Conservation (phyloP, 345 rosid genomes). For the Syzygium oleosum region DNA sequence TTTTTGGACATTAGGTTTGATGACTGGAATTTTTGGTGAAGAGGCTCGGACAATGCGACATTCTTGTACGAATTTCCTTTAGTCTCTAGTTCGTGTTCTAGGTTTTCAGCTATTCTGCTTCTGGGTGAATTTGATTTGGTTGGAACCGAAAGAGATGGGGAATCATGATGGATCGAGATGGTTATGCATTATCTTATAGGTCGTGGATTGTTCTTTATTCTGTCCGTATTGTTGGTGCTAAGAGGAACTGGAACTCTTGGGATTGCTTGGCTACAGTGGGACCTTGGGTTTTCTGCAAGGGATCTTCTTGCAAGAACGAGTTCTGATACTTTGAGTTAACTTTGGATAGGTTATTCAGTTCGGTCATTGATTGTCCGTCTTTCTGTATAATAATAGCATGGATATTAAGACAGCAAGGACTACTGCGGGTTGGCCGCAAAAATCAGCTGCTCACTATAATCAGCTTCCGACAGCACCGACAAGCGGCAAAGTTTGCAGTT, state of each 20-base stretch:
- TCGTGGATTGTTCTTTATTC: too few relatives aligned
- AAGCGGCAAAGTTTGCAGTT: neutral
- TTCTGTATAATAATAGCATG: neutral
- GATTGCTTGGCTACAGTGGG: neutral
- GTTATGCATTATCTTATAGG: neutral
- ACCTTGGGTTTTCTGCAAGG: neutral
- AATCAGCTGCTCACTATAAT: neutral
- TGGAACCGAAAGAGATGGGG: neutral
- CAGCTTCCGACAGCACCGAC: neutral
- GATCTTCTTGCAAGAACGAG: neutral
- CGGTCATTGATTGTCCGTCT: neutral
- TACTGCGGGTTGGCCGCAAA: neutral
- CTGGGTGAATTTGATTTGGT: neutral
- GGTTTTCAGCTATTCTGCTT: neutral
- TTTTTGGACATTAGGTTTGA: neutral
- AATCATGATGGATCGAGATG: neutral
- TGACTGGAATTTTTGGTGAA: neutral
- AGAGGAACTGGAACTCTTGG: neutral
- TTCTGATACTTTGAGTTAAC: neutral
- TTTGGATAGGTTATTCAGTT: neutral
- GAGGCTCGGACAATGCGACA: neutral
- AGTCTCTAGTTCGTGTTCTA: neutral
- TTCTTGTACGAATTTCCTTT: neutral
- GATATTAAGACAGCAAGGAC: neutral
- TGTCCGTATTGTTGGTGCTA: neutral